Conservation (phyloP, 139 green algal genomes). For the Chlamydomonas schloesseri region DNA sequence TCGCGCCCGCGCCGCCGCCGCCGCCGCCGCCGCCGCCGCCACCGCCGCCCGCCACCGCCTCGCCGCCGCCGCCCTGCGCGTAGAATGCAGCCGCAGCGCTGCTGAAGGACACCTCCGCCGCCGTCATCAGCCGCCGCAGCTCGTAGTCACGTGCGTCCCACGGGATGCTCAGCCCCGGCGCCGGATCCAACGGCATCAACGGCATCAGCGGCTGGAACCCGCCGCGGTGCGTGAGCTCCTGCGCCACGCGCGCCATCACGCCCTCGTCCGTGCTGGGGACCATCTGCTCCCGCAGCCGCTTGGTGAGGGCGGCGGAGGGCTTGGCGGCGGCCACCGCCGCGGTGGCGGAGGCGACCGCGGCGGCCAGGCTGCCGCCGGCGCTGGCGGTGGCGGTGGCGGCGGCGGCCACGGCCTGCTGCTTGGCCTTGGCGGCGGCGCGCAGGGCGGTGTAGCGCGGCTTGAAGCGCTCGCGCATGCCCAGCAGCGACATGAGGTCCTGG, state of each 20-base stretch:
- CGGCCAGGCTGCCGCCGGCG: background rate
- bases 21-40: no score
- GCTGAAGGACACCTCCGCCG: no score
- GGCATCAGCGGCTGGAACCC: slow-evolving; percentile 65
- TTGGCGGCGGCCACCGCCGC: slow-evolving; percentile 1
- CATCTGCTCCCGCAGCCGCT: slow-evolving; percentile 33
- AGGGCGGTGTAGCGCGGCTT: slow-evolving; percentile 54
- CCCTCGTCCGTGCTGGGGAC: slow-evolving; percentile 27
- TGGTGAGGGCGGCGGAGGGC: background rate
- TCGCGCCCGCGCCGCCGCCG: no score
- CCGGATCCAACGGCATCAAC: slow-evolving; percentile 49
- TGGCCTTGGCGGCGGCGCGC: slow-evolving; percentile 33
- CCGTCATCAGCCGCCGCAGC: slow-evolving; percentile 27
- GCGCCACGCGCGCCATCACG: slow-evolving; percentile 23
- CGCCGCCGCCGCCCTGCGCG: background rate
- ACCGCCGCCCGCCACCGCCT: no score
- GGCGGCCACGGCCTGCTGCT: slow-evolving; percentile 22
- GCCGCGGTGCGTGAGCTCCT: slow-evolving; percentile 52
- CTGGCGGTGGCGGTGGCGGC: background rate
- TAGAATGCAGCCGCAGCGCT: no score
- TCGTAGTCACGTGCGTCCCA: slow-evolving; percentile 29
- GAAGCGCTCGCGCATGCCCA: slow-evolving; percentile 54
- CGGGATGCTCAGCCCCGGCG: background rate
- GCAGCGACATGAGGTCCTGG: slow-evolving; percentile 58
- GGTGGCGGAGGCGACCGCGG: background rate